Conservation (phyloP, 148 eudicot genomes). For the Rhododendron kiyosumense region DNA sequence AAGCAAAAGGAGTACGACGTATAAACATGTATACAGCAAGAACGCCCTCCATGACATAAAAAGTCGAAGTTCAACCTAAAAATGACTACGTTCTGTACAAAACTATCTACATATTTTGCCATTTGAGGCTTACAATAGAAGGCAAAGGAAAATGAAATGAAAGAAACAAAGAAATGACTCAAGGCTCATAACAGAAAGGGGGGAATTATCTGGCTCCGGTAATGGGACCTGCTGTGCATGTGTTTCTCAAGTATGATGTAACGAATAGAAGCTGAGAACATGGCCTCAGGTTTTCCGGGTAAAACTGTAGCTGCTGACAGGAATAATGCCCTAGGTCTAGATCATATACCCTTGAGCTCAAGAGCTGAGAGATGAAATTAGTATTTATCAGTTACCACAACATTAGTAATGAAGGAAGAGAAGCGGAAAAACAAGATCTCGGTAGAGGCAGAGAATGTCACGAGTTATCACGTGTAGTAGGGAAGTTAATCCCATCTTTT, state of each 20-base stretch:
- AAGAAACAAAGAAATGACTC: neutral
- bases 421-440: neutral
- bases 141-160: neutral
- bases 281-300: neutral
- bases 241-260: neutral
- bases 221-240: neutral
- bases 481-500: constrained; percentile 60
- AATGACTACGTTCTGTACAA: neutral
- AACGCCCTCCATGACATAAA: neutral
- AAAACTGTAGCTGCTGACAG: neutral
- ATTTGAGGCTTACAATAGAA: neutral
- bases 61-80: neutral
- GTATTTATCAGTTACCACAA: neutral
- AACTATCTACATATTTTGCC: neutral
- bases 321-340: neutral
- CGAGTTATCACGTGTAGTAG: constrained; percentile 42
- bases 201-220: neutral
- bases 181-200: neutral
- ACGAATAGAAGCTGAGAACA: neutral
- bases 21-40: neutral
- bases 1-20: neutral
- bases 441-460: constrained; percentile 4
- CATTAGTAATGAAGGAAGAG: neutral
- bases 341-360: neutral
- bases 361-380: neutral